Base-by-base conservation (phyloP, 164 flowering plant species). In the Vitis amurensis region DNA sequence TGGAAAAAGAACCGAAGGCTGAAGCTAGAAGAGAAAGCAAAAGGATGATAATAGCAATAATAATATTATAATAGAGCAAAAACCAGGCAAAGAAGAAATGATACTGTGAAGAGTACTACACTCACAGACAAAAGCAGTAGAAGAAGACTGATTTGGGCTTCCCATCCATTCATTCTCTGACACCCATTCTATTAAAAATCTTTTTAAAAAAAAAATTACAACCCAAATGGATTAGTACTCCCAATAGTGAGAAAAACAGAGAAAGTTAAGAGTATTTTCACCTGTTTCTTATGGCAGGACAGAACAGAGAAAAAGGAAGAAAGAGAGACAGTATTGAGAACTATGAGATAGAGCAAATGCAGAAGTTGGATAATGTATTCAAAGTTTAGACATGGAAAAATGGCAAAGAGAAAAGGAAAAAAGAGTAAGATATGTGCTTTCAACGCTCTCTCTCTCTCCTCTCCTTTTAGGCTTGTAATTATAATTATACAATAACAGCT, bases 131-230 rank as follows among this genome's bases (percentile, higher is more conserved):
- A 60, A 64, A 62, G 63, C 37, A 72, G 64, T 59, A 50, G 63
- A 68, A 59, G 70, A 27, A 44, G 56, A 68, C 15, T 64, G 59
- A 59, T 11, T 72, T 59, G 55, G 73, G 70, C 69, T 59, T 59
- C 69, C 37, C 63, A 68, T 16, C 73, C 73, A 68, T 63, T 58
- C 72, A 66, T 66, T 76, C 72, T 64, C 76, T 68, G 79, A 71
- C 74, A 76, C 50, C 23, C 10, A 66, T 61, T 71, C 74, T 59
- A 71, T 76, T 57, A 62, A 61, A 49, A 64, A 60, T 27, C 72
- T 50, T n/a, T 49, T 50, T 49, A 50, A 4, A 48, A 5, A 29
- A 47, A 59, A 63, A 50, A 37, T 37, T 6, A 37, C 44, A 37
- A 37, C 44, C 44, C 49, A 23, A 55, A 16, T 17, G 55, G 11